Conservation (phyloP, 139 green algal species). For the Chlorella vulgaris region DNA sequence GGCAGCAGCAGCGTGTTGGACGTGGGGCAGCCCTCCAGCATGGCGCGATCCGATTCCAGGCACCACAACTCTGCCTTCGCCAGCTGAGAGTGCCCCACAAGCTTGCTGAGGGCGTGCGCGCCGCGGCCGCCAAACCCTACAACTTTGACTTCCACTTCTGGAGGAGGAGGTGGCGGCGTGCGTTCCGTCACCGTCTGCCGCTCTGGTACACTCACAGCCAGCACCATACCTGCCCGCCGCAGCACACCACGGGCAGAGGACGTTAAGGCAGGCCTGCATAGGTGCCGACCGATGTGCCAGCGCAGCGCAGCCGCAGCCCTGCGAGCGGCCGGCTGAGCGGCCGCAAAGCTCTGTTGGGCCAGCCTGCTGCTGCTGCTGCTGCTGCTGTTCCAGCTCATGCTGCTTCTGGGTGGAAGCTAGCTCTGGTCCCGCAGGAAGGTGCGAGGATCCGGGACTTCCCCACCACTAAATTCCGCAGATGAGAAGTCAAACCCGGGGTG, state of each 20-base stretch:
- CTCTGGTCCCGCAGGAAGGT: constrained; percentile 91
- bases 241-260: background rate
- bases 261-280: too few species aligned
- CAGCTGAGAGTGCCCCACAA: constrained; percentile 41
- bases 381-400: background rate
- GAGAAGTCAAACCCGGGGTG: constrained; percentile 97
- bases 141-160: constrained; percentile 52
- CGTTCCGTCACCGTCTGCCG: constrained; percentile 11
- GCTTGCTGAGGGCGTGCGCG: constrained; percentile 58
- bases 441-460: constrained; percentile 71
- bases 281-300: too few species aligned
- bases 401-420: background rate
- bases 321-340: too few species aligned
- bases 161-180: constrained; percentile 5
- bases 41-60: constrained; percentile 50
- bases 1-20: constrained; percentile 35
- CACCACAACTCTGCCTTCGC: constrained; percentile 47
- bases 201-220: background rate
- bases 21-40: constrained; percentile 31
- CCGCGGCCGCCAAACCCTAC: constrained; percentile 71
- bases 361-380: background rate
- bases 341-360: too few species aligned
- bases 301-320: too few species aligned
- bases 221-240: background rate
- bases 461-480: constrained; percentile 78